Evolutionary conservation across 2,329 filamentous ascomycete genomes (phyloP).

Genomic region (Ceratocystis lukuohia): DNA sequence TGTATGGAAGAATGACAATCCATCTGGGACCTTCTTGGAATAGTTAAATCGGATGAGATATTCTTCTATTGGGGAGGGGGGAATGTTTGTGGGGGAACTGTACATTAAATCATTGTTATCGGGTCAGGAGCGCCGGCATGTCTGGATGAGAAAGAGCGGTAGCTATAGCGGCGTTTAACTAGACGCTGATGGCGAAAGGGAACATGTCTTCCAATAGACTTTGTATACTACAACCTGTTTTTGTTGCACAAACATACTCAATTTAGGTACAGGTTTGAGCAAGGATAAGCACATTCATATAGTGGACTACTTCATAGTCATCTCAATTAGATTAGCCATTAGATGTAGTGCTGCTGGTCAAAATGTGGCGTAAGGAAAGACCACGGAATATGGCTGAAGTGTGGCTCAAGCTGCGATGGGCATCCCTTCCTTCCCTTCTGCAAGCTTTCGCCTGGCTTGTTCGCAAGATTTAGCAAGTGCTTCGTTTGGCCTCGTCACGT

Average conservation of each 20-base stretch:
- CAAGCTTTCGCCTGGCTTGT: slow-evolving; percentile 2
- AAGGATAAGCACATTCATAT: background rate
- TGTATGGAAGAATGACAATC: slow-evolving; percentile 21
- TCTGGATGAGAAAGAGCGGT: background rate
- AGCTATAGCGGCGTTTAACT: background rate
- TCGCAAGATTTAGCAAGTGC: background rate
- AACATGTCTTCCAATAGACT: slow-evolving; percentile 5
- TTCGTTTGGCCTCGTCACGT: background rate
- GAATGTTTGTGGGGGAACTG: slow-evolving; percentile 7
- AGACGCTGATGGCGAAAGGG: background rate
- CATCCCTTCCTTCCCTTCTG: background rate
- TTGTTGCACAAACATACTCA: background rate
- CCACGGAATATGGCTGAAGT: background rate
- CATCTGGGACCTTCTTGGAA: slow-evolving; percentile 19
- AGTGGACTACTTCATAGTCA: background rate
- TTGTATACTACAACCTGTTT: slow-evolving; percentile 18
- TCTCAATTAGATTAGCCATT: background rate
- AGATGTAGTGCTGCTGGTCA: background rate
- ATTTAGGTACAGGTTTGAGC: background rate
- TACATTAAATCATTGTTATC: slow-evolving; percentile 9
- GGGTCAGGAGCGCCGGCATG: background rate
- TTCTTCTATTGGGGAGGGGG: background rate
- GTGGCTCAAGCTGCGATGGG: background rate
- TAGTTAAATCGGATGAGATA: slow-evolving; percentile 1
- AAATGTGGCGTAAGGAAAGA: background rate